A percentile compares a stretch with the other conserved stretches of the same genome.
Evolutionary conservation across 2,329 filamentous ascomycete genomes (phyloP).

Genomic region (Dactylellina drechsleri): DNA sequence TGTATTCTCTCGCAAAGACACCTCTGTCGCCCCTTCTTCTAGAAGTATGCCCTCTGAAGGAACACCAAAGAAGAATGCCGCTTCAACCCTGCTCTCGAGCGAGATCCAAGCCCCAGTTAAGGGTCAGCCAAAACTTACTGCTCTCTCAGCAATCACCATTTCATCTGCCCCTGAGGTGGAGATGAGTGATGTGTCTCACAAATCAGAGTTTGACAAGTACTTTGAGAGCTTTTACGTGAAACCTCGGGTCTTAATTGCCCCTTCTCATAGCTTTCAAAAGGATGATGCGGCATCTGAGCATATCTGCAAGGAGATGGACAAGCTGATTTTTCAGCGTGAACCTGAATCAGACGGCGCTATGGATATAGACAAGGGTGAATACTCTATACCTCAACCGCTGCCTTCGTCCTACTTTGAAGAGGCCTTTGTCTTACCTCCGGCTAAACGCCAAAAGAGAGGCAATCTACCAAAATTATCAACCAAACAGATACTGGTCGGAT

Average conservation of each 20-base stretch:
- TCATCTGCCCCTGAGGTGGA: slow-evolving; percentile 56
- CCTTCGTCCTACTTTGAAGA: slow-evolving; percentile 63
- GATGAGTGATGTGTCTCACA: slow-evolving; percentile 51
- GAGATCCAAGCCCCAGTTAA: slow-evolving; percentile 41
- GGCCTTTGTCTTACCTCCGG: slow-evolving; percentile 54
- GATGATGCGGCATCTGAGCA: slow-evolving; percentile 63
- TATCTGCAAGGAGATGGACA: slow-evolving; percentile 59
- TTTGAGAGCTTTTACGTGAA: slow-evolving; percentile 87
- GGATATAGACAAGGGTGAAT: slow-evolving; percentile 38
- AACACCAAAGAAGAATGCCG: slow-evolving; percentile 42
- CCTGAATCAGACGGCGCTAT: slow-evolving; percentile 26
- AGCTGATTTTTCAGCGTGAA: slow-evolving; percentile 13
- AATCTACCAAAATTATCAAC: slow-evolving; percentile 63
- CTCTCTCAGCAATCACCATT: slow-evolving; percentile 1
- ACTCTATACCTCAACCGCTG: slow-evolving; percentile 8
- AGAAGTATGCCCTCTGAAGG: slow-evolving; percentile 15
- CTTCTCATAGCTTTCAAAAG: slow-evolving; percentile 67
- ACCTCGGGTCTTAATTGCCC: slow-evolving; percentile 76
- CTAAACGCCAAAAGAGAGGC: slow-evolving; percentile 54
- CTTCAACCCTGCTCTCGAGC: slow-evolving; percentile 15
- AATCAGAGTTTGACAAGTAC: slow-evolving; percentile 71
- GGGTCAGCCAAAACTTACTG: background rate
- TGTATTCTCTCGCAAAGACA: slow-evolving; percentile 63
- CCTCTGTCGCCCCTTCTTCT: slow-evolving; percentile 51
- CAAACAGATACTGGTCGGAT: slow-evolving; percentile 70